phyloP scores from a whole-genome alignment of 1,284 basidiomycete species.

The Mycosarcoma maydis region DNA sequence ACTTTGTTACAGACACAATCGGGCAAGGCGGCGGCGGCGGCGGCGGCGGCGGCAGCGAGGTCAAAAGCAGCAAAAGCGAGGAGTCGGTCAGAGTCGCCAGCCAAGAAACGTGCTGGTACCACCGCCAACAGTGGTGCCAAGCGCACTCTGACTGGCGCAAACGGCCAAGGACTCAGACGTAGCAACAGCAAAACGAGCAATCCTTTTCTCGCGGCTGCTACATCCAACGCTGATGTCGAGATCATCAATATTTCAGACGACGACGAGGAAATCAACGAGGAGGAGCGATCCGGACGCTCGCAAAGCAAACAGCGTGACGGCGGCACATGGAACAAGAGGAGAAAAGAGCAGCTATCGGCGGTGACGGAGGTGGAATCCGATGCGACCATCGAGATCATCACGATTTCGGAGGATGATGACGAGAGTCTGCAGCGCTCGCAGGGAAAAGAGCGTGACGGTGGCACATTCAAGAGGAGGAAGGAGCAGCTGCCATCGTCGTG shows the following conservation, averaged over 20 bases:
- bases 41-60: constrained; percentile 9
- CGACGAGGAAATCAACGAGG: constrained; percentile 11
- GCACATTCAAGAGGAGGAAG: constrained; percentile 23
- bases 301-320: constrained; percentile 47
- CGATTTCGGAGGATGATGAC: too few species aligned
- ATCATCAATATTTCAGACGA: constrained; percentile 29
- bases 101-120: constrained; percentile 20
- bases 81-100: constrained; percentile 32
- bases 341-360: constrained; percentile 46
- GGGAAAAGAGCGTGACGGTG: constrained; percentile 51
- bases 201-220: constrained; percentile 18
- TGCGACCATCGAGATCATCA: too few species aligned
- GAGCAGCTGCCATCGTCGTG: constrained; percentile 46
- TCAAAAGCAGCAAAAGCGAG: constrained; percentile 19
- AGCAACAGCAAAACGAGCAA: constrained; percentile 30
- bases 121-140: background rate
- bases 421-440: too few species aligned
- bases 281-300: constrained; percentile 1
- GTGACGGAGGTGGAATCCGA: too few species aligned
- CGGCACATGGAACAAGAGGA: constrained; percentile 15
- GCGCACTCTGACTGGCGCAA: background rate
- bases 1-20: constrained; percentile 6
- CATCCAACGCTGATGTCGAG: constrained; percentile 12
- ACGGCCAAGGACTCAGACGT: constrained; percentile 21
- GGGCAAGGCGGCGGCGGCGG: constrained; percentile 13